A percentile compares a stretch with the other conserved stretches of the same genome.
These are phyloP conservation scores for Coccomyxa sp. DNA, from an alignment of 139 green algal genomes.

Conservation along the genomic window DNA sequence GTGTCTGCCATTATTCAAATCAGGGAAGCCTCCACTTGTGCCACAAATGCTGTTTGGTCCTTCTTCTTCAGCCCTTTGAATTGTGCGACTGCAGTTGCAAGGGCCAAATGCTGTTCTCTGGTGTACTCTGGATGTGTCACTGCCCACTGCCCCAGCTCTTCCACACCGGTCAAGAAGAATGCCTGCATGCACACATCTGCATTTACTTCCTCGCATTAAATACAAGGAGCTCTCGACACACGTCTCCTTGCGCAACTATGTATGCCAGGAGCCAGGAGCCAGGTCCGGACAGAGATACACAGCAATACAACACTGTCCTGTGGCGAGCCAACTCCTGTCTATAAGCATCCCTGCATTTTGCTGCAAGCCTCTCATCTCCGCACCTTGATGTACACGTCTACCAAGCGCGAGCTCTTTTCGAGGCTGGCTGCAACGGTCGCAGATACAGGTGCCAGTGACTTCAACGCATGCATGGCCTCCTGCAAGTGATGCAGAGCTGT, in stretches of 20 bases:
- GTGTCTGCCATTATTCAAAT: too few relatives aligned
- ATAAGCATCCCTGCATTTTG: not conserved
- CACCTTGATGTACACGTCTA: conserved; percentile 69
- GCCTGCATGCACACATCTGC: conserved; percentile 19
- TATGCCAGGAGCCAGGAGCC: too few relatives aligned
- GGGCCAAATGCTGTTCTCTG: conserved; percentile 36
- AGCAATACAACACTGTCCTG: not conserved
- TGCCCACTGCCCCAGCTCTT: conserved; percentile 55
- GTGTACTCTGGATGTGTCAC: conserved; percentile 60
- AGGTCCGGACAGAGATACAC: too few relatives aligned
- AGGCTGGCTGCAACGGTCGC: not conserved
- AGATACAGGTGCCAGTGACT: not conserved
- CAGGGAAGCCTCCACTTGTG: not conserved
- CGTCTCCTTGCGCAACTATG: not conserved
- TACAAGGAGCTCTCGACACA: not conserved
- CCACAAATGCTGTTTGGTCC: conserved; percentile 27
- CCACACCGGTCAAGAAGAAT: conserved; percentile 46
- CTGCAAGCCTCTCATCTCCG: not conserved
- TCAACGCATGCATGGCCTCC: conserved; percentile 26
- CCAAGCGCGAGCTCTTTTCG: conserved; percentile 23
- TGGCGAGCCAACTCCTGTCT: not conserved
- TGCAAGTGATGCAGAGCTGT: conserved; percentile 23
- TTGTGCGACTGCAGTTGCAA: conserved; percentile 54
- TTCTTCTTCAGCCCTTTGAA: conserved; percentile 45
- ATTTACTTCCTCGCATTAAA: not conserved